Base-by-base conservation (phyloP, 2,329 filamentous ascomycete genomes). In the Arthrinium puccinioides region DNA sequence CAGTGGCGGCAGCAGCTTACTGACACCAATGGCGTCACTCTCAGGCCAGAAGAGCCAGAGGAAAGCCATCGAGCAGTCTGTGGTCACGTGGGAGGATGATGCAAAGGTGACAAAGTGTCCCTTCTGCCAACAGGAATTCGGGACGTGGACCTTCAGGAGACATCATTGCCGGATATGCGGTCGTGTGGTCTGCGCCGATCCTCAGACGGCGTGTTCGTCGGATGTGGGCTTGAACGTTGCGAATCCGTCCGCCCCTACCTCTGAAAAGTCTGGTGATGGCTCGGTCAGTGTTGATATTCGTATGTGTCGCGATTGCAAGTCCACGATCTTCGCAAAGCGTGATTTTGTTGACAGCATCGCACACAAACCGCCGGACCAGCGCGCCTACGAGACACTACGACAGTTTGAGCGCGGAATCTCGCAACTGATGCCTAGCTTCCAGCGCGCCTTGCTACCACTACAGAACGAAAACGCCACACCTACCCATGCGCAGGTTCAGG, bases 111-210 rank as follows among this genome's bases (percentile, higher is more conserved):
- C 70, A 2, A 80, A 81, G 45, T 98, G 92, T 55, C 92, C 92
- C 0, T 95, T 95, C 54, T 98, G 92, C 52, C 86, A 94, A 54
- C 92, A 98, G 52, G 87, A 95, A 39, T 98, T 98, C 59, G 84
- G 87, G 1, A 84, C 82, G 11, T 97, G 95, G 74, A 85, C 87
- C 2, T 94, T 97, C 53, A 78, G 92, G 51, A 72, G 92, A 48
- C 92, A 97, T 59, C 92, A 98, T 60, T 98, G 92, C 61, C 78
- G 92, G 38, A 82, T 94, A 61, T 98, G 92, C 52, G 92, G 92
- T 4, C 78, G 84, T 29, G 88, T 98, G 0, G 87, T 98, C 0
- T 98, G 92, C 55, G 87, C 87, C 10, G 92, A 98, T 59, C 76
- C 76, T 0, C 74, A 77, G 40, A 98, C 92, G 1, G 79, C 63